These are phyloP conservation scores for Ustilago trichophora DNA, from an alignment of 1,284 basidiomycete species.

Conservation along the genomic window DNA sequence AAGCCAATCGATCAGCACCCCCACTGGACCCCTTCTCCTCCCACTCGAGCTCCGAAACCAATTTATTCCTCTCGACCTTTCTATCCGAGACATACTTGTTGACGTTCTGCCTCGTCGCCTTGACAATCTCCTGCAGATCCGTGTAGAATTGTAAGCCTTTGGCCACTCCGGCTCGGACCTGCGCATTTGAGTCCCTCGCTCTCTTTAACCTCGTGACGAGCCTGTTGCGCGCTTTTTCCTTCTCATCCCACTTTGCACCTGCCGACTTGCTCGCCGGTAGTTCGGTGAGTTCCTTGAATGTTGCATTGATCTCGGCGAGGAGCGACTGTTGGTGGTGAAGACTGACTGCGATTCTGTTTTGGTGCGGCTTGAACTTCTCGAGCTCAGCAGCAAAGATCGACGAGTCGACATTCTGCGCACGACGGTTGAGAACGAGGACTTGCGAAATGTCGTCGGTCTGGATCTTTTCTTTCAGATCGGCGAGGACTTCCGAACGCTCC, in stretches of 20 bases:
- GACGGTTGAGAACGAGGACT: constrained; percentile 87
- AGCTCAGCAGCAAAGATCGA: constrained; percentile 89
- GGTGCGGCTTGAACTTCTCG: constrained; percentile 93
- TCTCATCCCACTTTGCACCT: constrained; percentile 77
- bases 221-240: constrained; percentile 79
- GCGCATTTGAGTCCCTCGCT: constrained; percentile 83
- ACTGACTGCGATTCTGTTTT: constrained; percentile 79
- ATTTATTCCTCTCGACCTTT: constrained; percentile 76
- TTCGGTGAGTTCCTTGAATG: constrained; percentile 38
- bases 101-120: constrained; percentile 73
- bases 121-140: constrained; percentile 78
- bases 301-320: constrained; percentile 67
- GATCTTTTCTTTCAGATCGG: constrained; percentile 94
- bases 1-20: constrained; percentile 14
- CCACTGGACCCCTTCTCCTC: constrained; percentile 71
- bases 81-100: constrained; percentile 75
- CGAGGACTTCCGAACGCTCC: constrained; percentile 85
- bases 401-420: constrained; percentile 83
- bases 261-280: constrained; percentile 69
- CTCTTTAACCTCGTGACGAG: constrained; percentile 76
- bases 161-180: constrained; percentile 83
- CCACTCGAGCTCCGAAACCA: constrained; percentile 77
- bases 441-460: constrained; percentile 97
- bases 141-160: constrained; percentile 89
- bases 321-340: constrained; percentile 79